Evolutionary conservation across 495 filamentous ascomycete genomes (phyloP), one percentile per base, ranked within the genome.

Genomic region (Clohesyomyces aquaticus): DNA sequence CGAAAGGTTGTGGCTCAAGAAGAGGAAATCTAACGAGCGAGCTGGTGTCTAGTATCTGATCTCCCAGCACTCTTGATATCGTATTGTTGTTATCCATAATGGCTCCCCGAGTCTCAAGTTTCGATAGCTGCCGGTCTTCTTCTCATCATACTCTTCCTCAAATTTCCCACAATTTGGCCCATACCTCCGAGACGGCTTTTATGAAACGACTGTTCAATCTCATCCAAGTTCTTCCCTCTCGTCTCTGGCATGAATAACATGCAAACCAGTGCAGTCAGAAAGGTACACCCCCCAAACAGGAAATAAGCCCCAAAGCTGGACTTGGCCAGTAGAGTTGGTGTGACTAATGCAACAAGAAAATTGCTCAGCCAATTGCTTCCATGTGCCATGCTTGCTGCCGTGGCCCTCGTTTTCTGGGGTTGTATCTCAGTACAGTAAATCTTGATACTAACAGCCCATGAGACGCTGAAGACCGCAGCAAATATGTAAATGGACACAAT

Each of bases 381-480:
- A 52, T 52, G 11, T 16, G 49, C 49, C 49, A 52, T 27, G 29
- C 49, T 52, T 16, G 49, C n/a, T 16, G 52, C 52, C 3, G 38
- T 48, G 2, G 82, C 81, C 9, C 84, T 75, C 3, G 82, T 86
- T 23, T 74, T 70, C 43, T 78, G 77, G 0, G 82, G 83, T 62
- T 85, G 82, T 48, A 83, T 86, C 72, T 87, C 85, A 4, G 77
- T 73, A 8, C 76, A 75, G 62, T 81, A 86, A 2, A 84, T 76
- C 50, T 81, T 80, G 65, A 85, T 77, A 0, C 78, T 75, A 10
- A 86, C 76, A 8, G 74, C 82, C 85, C 85, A 87, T 6, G 81
- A 77, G 6, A 77, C 60, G 16, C 71, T 74, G 67, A 73, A 82
- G 0, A 78, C 65, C 12, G 77, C 72, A 11, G 78, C 70, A 64